Evolutionary conservation across 768 basidiomycete genomes (phyloP), one percentile per base, ranked within the genome.

Genomic region (Suillus subaureus): DNA sequence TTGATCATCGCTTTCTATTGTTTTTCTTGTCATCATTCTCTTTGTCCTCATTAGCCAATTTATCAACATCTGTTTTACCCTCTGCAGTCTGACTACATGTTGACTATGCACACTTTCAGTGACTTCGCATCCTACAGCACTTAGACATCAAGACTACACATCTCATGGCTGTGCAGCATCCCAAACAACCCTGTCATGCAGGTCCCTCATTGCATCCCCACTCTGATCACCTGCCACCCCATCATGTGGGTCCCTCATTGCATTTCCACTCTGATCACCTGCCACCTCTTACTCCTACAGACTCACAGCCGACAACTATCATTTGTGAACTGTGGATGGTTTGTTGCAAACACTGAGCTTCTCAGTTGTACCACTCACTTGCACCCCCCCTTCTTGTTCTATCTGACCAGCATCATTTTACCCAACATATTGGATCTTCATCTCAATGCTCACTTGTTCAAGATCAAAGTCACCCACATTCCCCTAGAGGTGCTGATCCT

Each of bases 391-490:
- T 62, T 49, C 42, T 62, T 5, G 42, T 62, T 26, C 26, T 62
- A 35, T 47, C 61, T 43, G 61, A 47, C 33, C 45, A 16, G 42
- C 61, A 62, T 28, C 47, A n/a, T 33, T 62, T 62, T 16, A 47
- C 47, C 64, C 64, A 37, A 31, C 33, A 28, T 23, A 13, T 64
- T 12, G 42, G 1, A 18, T 43, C 21, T 57, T 57, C 40, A 57
- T n/a, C 31, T 15, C 15, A 3, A 45, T 31, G 3, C 16, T 45
- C 26, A 9, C 6, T 15, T n/a, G 21, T 6, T 6, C n/a, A 6
- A 13, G 28, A 33, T 43, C 2, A 40, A 58, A 35, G 21, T 7
- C 16, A 35, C 18, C 63, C 11, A 3, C 26, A 55, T 6, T 1
- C 26, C 11, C 11, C 33, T 16, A 43, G 8, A 3, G 40, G 33